Base-by-base conservation (phyloP, 345 rosid genomes). In the Populus deltoides region DNA sequence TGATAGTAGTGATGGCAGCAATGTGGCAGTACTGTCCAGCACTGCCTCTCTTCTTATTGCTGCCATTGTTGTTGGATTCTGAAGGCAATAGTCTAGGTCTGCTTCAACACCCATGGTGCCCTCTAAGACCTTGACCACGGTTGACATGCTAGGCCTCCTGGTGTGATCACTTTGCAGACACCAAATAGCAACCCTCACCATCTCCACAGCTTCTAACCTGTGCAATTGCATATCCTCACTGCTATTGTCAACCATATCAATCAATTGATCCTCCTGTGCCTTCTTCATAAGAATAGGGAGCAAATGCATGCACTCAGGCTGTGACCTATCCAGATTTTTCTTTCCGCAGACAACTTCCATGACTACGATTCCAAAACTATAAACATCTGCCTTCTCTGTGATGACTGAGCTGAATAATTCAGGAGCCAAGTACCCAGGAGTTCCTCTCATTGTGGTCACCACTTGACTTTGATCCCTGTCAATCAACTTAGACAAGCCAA, bases 281-380 rank as follows among this genome's bases (percentile, higher is more conserved):
- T 68, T 86, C 74, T 69, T 88, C 98, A 93, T 89, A 70, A 85
- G 82, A 22, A 76, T 1, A 57, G 89, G 59, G 73, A 86, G 74
- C 85, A 88, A 38, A 91, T 91, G 90, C 90, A 87, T 1, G 18
- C 2, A 39, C 55, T 86, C 91, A 3, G 75, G 15, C 7, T 38
- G 87, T 4, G 93, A 87, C 88, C 89, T 86, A 83, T 93, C 98
- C 11, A 93, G 89, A 33, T 92, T 69, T 92, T 87, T 73, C 27
- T 83, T 66, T 3, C 97, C 95, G 49, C 98, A 93, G 6, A 91
- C 83, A 78, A 93, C 82, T 89, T 92, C 95, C 22, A 93, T 57
- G 1, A 93, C 82, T 13, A 93, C 98, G 83, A 92, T 87, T 0
- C 97, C 95, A 9, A 83, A 93, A 67, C 97, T 92, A 8, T 90